Percentiles rank a stretch among this genome's conserved stretches.
Evolutionary conservation across 495 filamentous ascomycete species (phyloP).

Genomic region (Tetracladium marchalianum): DNA sequence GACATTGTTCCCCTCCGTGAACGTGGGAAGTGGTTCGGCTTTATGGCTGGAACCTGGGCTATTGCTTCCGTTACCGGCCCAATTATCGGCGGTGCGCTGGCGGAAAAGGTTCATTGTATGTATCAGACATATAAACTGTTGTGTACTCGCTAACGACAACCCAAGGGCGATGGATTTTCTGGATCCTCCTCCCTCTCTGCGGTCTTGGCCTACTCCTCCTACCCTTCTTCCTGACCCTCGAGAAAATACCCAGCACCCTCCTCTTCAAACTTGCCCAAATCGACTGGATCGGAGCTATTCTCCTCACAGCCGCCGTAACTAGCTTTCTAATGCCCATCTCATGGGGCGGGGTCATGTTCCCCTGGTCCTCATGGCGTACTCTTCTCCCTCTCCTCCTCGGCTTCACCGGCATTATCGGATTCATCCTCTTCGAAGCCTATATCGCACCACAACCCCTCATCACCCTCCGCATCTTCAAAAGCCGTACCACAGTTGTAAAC

Average conservation of each 20-base stretch:
- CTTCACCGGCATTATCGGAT: conserved; percentile 25
- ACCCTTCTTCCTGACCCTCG: conserved; percentile 27
- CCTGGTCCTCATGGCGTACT: conserved; percentile 45
- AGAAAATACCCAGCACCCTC: conserved; percentile 18
- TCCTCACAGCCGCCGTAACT: conserved; percentile 40
- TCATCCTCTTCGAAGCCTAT: conserved; percentile 38
- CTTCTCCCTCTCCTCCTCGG: conserved; percentile 49
- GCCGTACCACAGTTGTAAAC: conserved; percentile 25
- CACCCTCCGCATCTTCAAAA: conserved; percentile 28
- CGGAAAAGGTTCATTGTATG: conserved; percentile 35
- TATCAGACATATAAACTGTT: not conserved
- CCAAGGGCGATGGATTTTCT: conserved; percentile 14
- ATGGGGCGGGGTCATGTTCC: conserved; percentile 40
- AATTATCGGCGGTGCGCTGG: conserved; percentile 58
- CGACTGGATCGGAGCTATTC: conserved; percentile 48
- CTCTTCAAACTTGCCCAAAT: conserved; percentile 35
- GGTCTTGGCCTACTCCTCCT: conserved; percentile 27
- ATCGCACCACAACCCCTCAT: conserved; percentile 35
- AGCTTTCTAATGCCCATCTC: conserved; percentile 42
- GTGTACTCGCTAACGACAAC: not conserved
- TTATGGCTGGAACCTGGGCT: conserved; percentile 40
- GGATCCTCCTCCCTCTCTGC: conserved; percentile 32
- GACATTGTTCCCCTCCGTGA: conserved; percentile 46
- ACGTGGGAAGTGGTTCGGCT: conserved; percentile 30
- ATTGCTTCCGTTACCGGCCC: conserved; percentile 58